Base-by-base conservation (phyloP, 192 early-diverging fungal genomes). In the Chytriomyces confervae region DNA sequence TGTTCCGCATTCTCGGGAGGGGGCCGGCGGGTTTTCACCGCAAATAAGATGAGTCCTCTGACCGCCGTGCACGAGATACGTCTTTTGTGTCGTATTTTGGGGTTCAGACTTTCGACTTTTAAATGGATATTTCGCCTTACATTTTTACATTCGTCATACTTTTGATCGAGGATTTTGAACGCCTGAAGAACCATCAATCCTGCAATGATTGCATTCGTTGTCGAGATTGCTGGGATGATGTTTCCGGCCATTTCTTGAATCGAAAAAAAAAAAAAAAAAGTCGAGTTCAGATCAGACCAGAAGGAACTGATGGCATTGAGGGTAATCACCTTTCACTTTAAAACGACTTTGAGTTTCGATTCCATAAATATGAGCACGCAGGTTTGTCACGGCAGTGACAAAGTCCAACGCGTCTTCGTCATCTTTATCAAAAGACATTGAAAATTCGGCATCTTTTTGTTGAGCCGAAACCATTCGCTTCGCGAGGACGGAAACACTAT, bases 211-310 rank as follows among this genome's bases (percentile, higher is more conserved):
- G 97, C 98, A 72, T 99, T 99, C 13, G 98, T 97, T 0, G 98
- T 98, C 50, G 98, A 96, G 69, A 99, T 95, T 36, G 96, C 96
- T 0, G 97, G 96, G 70, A 98, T 98, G 71, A 99, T 98, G 77
- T 97, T 97, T 63, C 97, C 97, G 6, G 98, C 98, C 95, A 98
- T 98, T 45, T 95, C 95, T 94, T 76, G 3, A 47, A 61, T 11
- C 9, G 43, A 69, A 24, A 23, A n/a, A 70, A 63, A 47, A 48
- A n/a, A 69, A 24, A 23, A n/a, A 70, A 63, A 47, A 48, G 45
- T 57, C 18, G 45, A n/a, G 36, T 61, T 27, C 6, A 23, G 27
- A 27, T 65, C 64, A 27, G 64, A 11, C 29, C n/a, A 2, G 68
- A 23, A 20, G n/a, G 11, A 70, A 43, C 24, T 70, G 47, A 63